Evolutionary conservation across 768 basidiomycete genomes (phyloP).

Genomic region (Mycena filopes): DNA sequence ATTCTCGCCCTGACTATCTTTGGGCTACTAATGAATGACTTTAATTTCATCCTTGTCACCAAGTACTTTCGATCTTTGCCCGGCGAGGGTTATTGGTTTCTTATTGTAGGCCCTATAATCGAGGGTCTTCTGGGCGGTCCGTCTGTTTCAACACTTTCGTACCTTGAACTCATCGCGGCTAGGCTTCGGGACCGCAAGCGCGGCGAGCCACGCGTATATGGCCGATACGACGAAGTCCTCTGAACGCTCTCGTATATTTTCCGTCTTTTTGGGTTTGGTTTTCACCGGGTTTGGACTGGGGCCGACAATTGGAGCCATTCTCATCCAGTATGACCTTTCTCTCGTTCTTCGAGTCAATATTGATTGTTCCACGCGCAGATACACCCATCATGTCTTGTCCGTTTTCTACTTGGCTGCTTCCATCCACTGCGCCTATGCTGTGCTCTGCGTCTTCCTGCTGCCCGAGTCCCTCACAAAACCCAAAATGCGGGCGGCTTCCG

Average conservation of each 20-base stretch:
- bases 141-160: conserved; percentile 22
- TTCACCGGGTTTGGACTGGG: conserved; percentile 70
- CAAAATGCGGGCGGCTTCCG: conserved; percentile 46
- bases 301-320: conserved; percentile 63
- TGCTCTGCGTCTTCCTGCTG: conserved; percentile 56
- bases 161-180: conserved; percentile 31
- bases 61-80: conserved; percentile 60
- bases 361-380: background rate
- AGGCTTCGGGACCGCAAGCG: conserved; percentile 53
- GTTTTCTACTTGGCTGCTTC: conserved; percentile 67
- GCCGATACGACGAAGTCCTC: conserved; percentile 57
- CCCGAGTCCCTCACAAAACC: conserved; percentile 69
- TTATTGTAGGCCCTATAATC: conserved; percentile 59
- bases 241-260: conserved; percentile 55
- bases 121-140: conserved; percentile 70
- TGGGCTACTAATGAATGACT: conserved; percentile 61
- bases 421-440: conserved; percentile 51
- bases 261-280: conserved; percentile 60
- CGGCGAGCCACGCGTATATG: conserved; percentile 59
- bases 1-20: conserved; percentile 57
- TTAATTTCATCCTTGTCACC: conserved; percentile 62
- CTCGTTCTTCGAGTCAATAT: background rate
- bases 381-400: conserved; percentile 50
- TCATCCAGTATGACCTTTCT: conserved; percentile 47
- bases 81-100: conserved; percentile 67